Base-by-base conservation (phyloP, 441 rosid species). In the Erodium trifolium region DNA sequence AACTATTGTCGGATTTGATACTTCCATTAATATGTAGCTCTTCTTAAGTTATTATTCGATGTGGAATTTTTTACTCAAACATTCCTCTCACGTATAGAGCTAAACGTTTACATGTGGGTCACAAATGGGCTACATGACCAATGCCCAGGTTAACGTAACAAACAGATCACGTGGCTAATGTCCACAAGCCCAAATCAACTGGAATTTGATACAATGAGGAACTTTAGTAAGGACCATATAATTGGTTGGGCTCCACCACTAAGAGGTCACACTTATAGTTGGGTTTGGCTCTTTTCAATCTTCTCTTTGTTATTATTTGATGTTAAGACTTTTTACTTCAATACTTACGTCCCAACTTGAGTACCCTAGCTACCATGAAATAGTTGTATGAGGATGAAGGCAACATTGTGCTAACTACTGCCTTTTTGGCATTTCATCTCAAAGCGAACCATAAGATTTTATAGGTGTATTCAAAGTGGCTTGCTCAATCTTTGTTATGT, bases 371-470 rank as follows among this genome's bases (percentile, higher is more conserved):
- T 18, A 35, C 45, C 45, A 34, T 17, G 47, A 34, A 34, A 63
- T 29, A 12, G 66, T 63, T 9, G 12, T 35, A 63, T 31, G 66
- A 63, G 66, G 66, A 63, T 34, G 41, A 63, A 39, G 11, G 13
- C 14, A 12, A 11, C 51, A 63, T 63, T 35, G 10, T 18, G 64
- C 29, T 7, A 59, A 18, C 31, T 18, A 19, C 64, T 59, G 64
- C 31, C 13, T 0, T 16, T 18, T 8, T 16, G 63, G 63, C 63
- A 57, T 59, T 59, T 59, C 27, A 59, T 59, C 64, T 19, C 64
- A 62, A 62, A 3, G 37, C n/a, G 2, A 34, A n/a, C 45, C 37
- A 12, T 64, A 12, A 63, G 11, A 2, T 57, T 29, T 57, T 17
- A 35, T 23, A 35, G 19, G 12, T 45, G 5, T 2, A 4, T 19